phyloP scores from a whole-genome alignment of 805 yeast genomes.

The Nakazawaea wyomingensis region DNA sequence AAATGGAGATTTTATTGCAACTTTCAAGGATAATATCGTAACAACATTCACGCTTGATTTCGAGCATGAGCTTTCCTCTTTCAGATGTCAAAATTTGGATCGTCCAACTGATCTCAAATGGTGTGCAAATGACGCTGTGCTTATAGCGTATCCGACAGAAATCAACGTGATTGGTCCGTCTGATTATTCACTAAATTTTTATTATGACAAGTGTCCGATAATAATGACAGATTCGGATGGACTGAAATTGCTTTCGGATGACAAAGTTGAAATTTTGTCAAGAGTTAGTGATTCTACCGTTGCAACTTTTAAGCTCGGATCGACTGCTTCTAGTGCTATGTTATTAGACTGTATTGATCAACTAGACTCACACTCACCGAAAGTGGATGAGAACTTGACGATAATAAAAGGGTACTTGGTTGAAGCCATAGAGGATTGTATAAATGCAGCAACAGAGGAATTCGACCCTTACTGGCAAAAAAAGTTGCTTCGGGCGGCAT shows the following conservation, averaged over 20 bases:
- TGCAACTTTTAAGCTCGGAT: constrained; percentile 75
- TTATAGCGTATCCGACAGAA: constrained; percentile 54
- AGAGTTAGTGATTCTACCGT: constrained; percentile 55
- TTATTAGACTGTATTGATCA: constrained; percentile 73
- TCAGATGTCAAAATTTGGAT: constrained; percentile 29
- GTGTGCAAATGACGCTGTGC: constrained; percentile 85
- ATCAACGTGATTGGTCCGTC: constrained; percentile 69
- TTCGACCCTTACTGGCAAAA: constrained; percentile 79
- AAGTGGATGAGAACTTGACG: constrained; percentile 72
- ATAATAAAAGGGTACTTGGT: constrained; percentile 42
- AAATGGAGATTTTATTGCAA: constrained; percentile 49
- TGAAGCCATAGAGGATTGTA: constrained; percentile 65
- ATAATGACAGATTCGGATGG: constrained; percentile 64
- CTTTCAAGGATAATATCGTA: constrained; percentile 38
- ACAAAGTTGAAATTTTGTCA: constrained; percentile 54
- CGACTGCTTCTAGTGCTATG: constrained; percentile 77
- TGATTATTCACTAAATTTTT: constrained; percentile 51
- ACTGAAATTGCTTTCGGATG: constrained; percentile 53
- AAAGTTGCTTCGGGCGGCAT: constrained; percentile 69
- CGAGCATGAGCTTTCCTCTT: constrained; percentile 35
- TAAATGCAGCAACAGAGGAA: constrained; percentile 72
- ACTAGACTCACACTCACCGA: constrained; percentile 63
- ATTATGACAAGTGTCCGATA: constrained; percentile 33
- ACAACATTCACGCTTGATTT: constrained; percentile 47
- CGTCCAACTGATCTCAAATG: constrained; percentile 53